phyloP scores from a whole-genome alignment of 1,284 basidiomycete species.

The Leccinum solheimii region DNA sequence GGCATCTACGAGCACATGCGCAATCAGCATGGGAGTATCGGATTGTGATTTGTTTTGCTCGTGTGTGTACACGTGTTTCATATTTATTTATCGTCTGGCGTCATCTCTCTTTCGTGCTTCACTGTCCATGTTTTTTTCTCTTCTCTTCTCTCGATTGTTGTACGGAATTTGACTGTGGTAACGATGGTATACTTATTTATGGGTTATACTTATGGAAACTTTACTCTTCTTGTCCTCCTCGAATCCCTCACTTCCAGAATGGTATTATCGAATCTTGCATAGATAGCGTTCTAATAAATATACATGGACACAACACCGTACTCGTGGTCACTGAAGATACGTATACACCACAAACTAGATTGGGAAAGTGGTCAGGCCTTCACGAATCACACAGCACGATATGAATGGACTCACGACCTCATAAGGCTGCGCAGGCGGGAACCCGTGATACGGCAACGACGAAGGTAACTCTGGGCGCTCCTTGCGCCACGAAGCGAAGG shows the following conservation, averaged over 20 bases:
- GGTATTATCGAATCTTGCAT: conserved; percentile 1
- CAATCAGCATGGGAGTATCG: conserved; percentile 49
- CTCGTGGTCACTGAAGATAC: conserved; percentile 21
- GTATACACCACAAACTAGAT: conserved; percentile 41
- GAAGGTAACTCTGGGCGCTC: conserved; percentile 56
- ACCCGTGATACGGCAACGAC: conserved; percentile 55
- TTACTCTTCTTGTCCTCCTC: conserved; percentile 16
- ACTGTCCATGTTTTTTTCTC: background rate
- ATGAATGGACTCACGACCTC: conserved; percentile 44
- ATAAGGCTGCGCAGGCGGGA: conserved; percentile 55
- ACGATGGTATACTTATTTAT: conserved; percentile 7
- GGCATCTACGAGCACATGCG: conserved; percentile 65
- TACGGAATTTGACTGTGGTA: background rate
- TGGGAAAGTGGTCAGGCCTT: background rate
- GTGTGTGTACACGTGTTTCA: background rate
- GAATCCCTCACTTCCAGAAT: background rate
- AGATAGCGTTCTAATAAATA: conserved; percentile 25
- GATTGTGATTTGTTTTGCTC: conserved; percentile 30
- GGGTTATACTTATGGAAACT: background rate
- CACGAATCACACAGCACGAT: conserved; percentile 1
- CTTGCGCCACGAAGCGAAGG: conserved; percentile 40
- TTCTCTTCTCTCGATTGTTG: background rate
- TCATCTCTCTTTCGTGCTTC: conserved; percentile 18
- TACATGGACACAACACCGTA: conserved; percentile 3
- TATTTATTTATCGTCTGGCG: conserved; percentile 2